phyloP scores from a whole-genome alignment of 441 rosid species.

The Omphalea diandra region DNA sequence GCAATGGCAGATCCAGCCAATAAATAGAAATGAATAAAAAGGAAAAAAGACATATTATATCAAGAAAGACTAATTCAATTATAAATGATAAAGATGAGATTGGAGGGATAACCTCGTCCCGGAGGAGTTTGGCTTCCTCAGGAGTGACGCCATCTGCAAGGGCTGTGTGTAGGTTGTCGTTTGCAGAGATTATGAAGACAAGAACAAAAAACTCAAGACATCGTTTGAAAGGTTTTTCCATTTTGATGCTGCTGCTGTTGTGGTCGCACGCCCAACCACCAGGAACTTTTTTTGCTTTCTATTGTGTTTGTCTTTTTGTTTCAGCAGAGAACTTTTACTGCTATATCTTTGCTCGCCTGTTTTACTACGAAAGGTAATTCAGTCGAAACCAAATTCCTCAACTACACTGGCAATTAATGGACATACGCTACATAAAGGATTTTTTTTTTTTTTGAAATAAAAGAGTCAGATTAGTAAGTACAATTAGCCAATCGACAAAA shows the following conservation, averaged over 20 bases:
- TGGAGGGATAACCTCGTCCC: constrained; percentile 68
- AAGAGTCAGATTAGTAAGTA: too few species aligned
- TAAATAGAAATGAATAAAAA: not conserved
- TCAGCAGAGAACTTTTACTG: not conserved
- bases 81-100: not conserved
- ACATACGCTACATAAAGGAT: too few species aligned
- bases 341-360: not conserved
- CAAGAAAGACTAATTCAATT: not conserved
- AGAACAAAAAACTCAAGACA: too few species aligned
- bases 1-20: constrained; percentile 13
- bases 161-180: too few species aligned
- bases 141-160: constrained; percentile 73
- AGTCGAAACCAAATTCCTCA: too few species aligned
- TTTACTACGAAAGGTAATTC: too few species aligned
- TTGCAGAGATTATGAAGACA: too few species aligned
- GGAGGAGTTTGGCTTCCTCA: constrained; percentile 77
- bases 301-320: too few species aligned
- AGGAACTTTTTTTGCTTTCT: too few species aligned
- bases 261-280: not conserved
- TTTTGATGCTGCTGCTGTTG: not conserved
- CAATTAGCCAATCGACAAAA: too few species aligned
- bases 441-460: too few species aligned
- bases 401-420: too few species aligned
- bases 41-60: not conserved
- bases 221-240: constrained; percentile 17